Base-by-base conservation (phyloP, 169 alveolate genomes). In the Plasmodium cynomolgi region DNA sequence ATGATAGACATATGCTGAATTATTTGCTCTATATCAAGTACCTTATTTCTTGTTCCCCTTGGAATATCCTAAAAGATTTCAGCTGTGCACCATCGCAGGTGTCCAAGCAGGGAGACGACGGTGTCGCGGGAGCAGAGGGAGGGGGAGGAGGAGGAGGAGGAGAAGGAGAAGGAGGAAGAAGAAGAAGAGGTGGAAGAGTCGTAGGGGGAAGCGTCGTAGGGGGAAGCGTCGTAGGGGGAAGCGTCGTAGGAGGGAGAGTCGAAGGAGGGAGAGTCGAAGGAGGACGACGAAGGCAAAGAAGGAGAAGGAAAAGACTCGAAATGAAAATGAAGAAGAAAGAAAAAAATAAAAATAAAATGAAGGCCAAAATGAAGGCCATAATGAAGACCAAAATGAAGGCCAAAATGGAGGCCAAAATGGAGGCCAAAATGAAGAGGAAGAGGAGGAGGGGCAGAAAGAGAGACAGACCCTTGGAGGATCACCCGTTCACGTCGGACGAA, bases 1-100 rank as follows among this genome's bases (percentile, higher is more conserved):
- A 29, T 41, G 94, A 90, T 80, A 73, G 72, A 11, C 62, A 90
- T 80, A 11, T 80, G 83, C 31, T 90, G 33, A 79, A 90, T 15
- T 90, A 90, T 41, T 90, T 90, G 13, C 68, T 80, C 3, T 90
- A 90, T 33, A 90, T 90, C 23, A 90, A 80, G 82, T 90, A 90
- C 39, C 54, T 90, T 3, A 80, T 90, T 79, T 80, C 91, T 0
- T 90, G 50, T 37, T 90, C 94, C 15, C 94, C 94, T 2, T 90
- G 94, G 94, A 81, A 80, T 20, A 26, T 90, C 2, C 82, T 90
- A 26, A 90, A 90, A 62, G 88, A 90, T 90, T 90, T 58, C 73
- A 20, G 26, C 47, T 34, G 37, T 34, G 26, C 84, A 34, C n/a
- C 77, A 8, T 68, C 77, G 31, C 77, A 68, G 75, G 37, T 37